These are phyloP conservation scores for Lotus japonicus DNA, from an alignment of 306 rosid genomes.

Conservation along the genomic window DNA sequence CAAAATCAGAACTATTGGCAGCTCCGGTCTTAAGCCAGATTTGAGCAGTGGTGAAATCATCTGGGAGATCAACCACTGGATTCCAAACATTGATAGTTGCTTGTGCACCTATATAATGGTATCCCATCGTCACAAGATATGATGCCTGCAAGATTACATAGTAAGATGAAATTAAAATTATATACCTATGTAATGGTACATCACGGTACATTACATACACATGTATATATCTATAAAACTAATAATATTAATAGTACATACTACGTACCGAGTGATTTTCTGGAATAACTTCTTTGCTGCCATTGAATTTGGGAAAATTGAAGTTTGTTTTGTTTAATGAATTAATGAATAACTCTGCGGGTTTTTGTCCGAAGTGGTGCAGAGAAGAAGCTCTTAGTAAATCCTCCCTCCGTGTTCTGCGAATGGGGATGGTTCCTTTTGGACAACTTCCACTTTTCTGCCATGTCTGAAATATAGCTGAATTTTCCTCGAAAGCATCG, in stretches of 20 bases:
- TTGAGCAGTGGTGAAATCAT: conserved; percentile 59
- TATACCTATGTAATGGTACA: too few relatives aligned
- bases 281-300: background rate
- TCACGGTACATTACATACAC: too few relatives aligned
- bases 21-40: conserved; percentile 42
- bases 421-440: too few relatives aligned
- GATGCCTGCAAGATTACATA: conserved; percentile 27
- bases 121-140: conserved; percentile 33
- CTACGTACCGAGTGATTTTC: conserved; percentile 43
- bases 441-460: conserved; percentile 55
- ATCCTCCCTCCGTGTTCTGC: conserved; percentile 41
- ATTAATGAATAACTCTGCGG: background rate
- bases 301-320: background rate
- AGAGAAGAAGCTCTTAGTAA: conserved; percentile 35
- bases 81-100: conserved; percentile 58
- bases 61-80: conserved; percentile 34
- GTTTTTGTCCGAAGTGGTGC: conserved; percentile 37
- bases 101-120: conserved; percentile 44
- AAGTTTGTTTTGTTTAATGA: background rate
- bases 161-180: too few relatives aligned
- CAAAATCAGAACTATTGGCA: conserved; percentile 33
- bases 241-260: background rate
- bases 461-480: conserved; percentile 39
- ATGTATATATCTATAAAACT: background rate
- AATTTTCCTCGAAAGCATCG: background rate